Conservation (phyloP, 179 eudicot species). For the Spinacia oleracea region DNA sequence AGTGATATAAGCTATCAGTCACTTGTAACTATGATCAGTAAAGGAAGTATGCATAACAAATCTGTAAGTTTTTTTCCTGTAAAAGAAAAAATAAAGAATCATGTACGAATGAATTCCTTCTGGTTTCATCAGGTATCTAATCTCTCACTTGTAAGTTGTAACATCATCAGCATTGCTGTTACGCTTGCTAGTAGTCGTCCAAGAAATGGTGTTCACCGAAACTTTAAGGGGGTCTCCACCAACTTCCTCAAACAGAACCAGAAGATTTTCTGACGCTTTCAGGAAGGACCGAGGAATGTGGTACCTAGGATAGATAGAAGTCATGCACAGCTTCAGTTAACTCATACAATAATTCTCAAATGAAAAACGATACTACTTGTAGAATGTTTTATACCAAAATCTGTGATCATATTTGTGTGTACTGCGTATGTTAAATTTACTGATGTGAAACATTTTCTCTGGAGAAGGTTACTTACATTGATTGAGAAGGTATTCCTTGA, state of each 20-base stretch:
- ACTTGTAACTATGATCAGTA: not conserved
- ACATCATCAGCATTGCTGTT: slow-evolving; percentile 8
- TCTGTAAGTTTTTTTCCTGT: not conserved
- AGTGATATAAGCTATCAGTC: not conserved
- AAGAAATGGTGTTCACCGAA: slow-evolving; percentile 32
- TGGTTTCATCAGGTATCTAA: slow-evolving; percentile 18
- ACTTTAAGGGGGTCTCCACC: slow-evolving; percentile 34
- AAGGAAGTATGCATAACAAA: not conserved
- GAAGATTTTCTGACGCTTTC: slow-evolving; percentile 22
- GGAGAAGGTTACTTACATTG: slow-evolving; percentile 42
- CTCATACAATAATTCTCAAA: not conserved
- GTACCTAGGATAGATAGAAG: slow-evolving; percentile 29
- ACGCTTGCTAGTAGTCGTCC: slow-evolving; percentile 19
- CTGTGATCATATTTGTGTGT: not conserved
- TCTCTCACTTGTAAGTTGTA: slow-evolving; percentile 12
- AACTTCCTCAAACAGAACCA: slow-evolving; percentile 33
- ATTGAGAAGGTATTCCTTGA: slow-evolving; percentile 64
- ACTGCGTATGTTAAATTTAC: not conserved
- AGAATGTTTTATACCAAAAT: not conserved
- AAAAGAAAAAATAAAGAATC: not conserved
- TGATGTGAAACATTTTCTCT: not conserved
- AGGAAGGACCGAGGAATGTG: slow-evolving; percentile 42
- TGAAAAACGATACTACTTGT: not conserved
- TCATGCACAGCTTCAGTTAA: not conserved
- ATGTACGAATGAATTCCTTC: slow-evolving; percentile 18